Percentiles rank a stretch among this genome's conserved stretches.
Evolutionary conservation across 345 rosid genomes (phyloP).

Genomic region (Fremontodendron californicum): DNA sequence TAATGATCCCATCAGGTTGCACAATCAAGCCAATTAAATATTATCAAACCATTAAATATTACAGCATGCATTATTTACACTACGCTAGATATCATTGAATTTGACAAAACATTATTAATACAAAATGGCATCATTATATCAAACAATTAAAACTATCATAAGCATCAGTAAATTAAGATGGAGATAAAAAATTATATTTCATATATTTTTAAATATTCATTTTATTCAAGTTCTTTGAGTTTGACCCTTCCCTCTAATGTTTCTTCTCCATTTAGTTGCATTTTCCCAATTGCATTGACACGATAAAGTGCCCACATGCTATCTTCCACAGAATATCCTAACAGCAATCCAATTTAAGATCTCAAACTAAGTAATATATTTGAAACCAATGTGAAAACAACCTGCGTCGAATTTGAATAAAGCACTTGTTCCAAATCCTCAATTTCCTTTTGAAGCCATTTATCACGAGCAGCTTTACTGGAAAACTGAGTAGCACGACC

Average conservation of each 20-base stretch:
- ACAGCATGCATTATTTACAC: neutral
- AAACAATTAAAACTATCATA: neutral
- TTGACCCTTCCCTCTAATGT: neutral
- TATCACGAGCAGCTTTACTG: conserved; percentile 85
- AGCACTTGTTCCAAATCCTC: conserved; percentile 82
- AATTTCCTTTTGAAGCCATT: conserved; percentile 96
- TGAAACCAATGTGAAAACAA: conserved; percentile 15
- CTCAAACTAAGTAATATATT: no score
- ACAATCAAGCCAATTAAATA: neutral
- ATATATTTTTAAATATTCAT: neutral
- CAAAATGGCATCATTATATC: neutral
- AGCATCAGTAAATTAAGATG: neutral
- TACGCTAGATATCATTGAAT: no score
- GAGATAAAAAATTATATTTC: neutral
- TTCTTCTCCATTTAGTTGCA: neutral
- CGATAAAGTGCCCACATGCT: neutral
- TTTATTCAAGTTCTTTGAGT: neutral
- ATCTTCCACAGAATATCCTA: neutral
- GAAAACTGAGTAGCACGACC: conserved; percentile 98
- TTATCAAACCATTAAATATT: neutral
- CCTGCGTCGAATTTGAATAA: conserved; percentile 67
- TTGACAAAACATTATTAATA: neutral
- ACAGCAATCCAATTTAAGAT: neutral
- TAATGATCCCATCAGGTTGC: neutral
- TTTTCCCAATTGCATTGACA: neutral